A percentile compares a stretch with the other conserved stretches of the same genome.
Evolutionary conservation across 176 grass and related monocot genomes (phyloP).

Genomic region (Oryza australiensis): DNA sequence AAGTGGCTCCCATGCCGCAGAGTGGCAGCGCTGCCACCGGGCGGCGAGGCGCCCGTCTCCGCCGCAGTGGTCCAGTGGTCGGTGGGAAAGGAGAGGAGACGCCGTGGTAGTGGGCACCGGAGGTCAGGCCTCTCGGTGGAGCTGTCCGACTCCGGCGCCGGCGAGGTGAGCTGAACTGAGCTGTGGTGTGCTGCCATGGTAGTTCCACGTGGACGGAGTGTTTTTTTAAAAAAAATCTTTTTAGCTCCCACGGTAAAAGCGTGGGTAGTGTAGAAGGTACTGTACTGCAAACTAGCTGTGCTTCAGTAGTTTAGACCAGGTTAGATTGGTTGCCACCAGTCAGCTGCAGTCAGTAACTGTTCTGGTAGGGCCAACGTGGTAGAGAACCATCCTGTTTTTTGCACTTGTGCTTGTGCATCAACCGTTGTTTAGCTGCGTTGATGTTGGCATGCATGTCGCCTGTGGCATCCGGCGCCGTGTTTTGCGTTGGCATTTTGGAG

Average conservation of each 20-base stretch:
- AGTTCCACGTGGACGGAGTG: background rate
- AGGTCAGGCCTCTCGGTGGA: constrained; percentile 19
- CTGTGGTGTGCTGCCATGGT: background rate
- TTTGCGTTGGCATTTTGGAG: constrained; percentile 12
- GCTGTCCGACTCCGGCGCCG: constrained; percentile 9
- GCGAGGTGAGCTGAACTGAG: background rate
- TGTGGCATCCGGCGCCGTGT: background rate
- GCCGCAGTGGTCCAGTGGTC: constrained; percentile 12
- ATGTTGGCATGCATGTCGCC: background rate
- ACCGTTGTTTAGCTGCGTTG: background rate
- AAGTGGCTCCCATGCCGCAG: constrained; percentile 56
- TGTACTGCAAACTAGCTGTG: background rate
- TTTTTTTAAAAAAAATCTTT: background rate
- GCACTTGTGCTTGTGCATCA: constrained; percentile 22
- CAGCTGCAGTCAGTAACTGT: background rate
- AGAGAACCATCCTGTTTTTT: background rate
- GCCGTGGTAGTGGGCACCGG: background rate
- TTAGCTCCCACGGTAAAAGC: background rate
- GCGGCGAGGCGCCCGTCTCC: background rate
- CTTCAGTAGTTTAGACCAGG: background rate
- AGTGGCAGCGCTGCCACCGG: background rate
- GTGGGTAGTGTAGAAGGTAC: background rate
- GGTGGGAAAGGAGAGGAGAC: background rate
- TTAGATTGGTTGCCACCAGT: background rate
- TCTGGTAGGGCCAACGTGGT: background rate